Evolutionary conservation across 228 moss, liverwort and hornwort species (phyloP).

Genomic region (Sphagnum fallax): DNA sequence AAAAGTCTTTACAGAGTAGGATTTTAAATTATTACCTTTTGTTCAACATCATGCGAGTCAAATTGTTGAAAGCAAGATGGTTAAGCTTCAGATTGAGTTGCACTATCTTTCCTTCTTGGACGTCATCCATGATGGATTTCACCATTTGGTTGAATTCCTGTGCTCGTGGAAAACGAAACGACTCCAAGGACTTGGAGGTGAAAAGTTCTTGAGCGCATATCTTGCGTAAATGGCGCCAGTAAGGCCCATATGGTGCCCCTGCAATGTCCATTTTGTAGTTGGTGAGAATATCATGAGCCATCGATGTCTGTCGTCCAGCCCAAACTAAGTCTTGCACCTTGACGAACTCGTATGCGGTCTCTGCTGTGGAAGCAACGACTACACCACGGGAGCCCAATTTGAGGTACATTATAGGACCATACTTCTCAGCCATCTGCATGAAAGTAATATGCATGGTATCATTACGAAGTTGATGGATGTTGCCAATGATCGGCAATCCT

Average conservation of each 20-base stretch:
- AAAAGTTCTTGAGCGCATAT: conserved; percentile 7
- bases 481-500: conserved; percentile 1
- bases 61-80: conserved; percentile 5
- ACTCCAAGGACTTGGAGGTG: conserved; percentile 1
- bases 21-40: neutral
- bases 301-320: neutral
- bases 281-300: neutral
- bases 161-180: neutral
- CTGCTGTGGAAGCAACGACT: conserved; percentile 1
- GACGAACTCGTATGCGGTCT: conserved; percentile 1
- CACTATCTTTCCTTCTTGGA: neutral
- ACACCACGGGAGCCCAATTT: neutral
- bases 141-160: conserved; percentile 5
- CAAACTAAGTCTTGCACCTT: conserved; percentile 1
- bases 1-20: neutral
- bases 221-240: conserved; percentile 6
- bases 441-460: neutral
- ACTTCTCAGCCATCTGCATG: neutral
- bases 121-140: neutral
- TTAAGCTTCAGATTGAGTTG: conserved; percentile 2
- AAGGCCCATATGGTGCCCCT: conserved; percentile 1
- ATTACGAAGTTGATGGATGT: conserved; percentile 1
- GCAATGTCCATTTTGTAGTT: conserved; percentile 3
- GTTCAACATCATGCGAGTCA: conserved; percentile 8
- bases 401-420: conserved; percentile 7